A percentile compares a stretch with the other conserved stretches of the same genome.
phyloP scores from a whole-genome alignment of 768 basidiomycete species.

The Lactifluus piperatus region DNA sequence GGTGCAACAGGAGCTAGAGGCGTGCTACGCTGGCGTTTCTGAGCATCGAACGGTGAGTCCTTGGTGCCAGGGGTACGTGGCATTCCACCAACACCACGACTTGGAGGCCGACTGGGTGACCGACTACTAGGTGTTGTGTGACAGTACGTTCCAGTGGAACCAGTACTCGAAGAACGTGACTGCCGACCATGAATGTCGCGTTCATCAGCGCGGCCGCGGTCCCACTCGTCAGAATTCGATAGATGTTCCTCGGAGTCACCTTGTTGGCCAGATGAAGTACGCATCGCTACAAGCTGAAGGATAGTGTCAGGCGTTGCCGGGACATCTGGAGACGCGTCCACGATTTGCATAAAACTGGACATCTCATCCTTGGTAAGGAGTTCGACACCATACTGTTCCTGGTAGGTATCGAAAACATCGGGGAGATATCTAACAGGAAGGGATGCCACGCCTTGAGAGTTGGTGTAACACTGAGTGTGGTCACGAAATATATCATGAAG shows the following conservation, averaged over 20 bases:
- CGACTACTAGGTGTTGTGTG: conserved; percentile 28
- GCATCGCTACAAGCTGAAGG: conserved; percentile 49
- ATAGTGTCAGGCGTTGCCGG: conserved; percentile 62
- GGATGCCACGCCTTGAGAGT: conserved; percentile 50
- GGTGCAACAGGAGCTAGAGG: conserved; percentile 53
- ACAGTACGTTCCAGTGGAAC: conserved; percentile 34
- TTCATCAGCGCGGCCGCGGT: conserved; percentile 34
- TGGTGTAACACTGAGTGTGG: conserved; percentile 51
- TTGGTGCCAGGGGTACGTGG: conserved; percentile 39
- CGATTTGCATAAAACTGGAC: conserved; percentile 46
- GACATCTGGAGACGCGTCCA: conserved; percentile 51
- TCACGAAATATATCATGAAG: conserved; percentile 58
- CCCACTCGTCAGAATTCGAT: conserved; percentile 27
- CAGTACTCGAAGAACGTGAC: conserved; percentile 51
- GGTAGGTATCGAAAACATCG: conserved; percentile 59
- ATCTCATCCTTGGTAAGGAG: conserved; percentile 61
- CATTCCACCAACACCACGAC: conserved; percentile 42
- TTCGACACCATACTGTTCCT: conserved; percentile 48
- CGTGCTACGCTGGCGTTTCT: conserved; percentile 60
- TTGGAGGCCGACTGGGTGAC: conserved; percentile 42
- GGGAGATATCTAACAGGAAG: conserved; percentile 66
- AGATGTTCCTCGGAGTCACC: conserved; percentile 10
- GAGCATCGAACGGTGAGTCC: conserved; percentile 60
- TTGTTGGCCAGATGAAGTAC: conserved; percentile 16
- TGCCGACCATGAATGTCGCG: conserved; percentile 24